Evolutionary conservation across 2,329 filamentous ascomycete genomes (phyloP), one percentile per base, ranked within the genome.

Genomic region (Fusarium robinianum): DNA sequence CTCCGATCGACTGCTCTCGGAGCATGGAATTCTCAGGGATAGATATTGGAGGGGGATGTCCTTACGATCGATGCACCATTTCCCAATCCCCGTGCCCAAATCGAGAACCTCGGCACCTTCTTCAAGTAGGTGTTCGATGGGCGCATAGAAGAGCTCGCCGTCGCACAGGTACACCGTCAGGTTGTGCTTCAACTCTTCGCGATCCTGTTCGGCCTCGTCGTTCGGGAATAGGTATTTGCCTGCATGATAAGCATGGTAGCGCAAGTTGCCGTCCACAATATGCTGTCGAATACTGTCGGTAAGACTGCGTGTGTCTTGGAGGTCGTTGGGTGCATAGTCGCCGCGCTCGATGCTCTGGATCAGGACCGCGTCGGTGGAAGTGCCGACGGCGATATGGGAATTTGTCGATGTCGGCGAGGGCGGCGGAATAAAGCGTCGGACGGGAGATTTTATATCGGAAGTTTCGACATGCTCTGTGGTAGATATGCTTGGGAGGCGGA

Each of bases 31-130:
- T 16, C 18, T n/a, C n/a, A n/a, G n/a, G n/a, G n/a, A n/a, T n/a
- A n/a, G 15, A 6, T 3, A 24, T 6, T 21, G 8, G 7, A 12
- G 17, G 6, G 14, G n/a, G 22, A 5, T 4, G 11, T 21, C 69
- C 75, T 67, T 62, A 77, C 75, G 59, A 49, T 78, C 72, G 31
- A 77, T 68, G 30, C 70, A 72, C 76, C 76, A 79, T 45, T 71
- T 72, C 3, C 76, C 76, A 8, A 75, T 78, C 8, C 76, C 76
- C 5, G 75, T 78, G 70, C 75, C 76, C 14, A 79, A 53, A 49
- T 79, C 76, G 15, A 77, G 66, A 3, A 78, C 71, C 33, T 71
- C 63, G 0, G 62, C 73, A 1, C 73, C 74, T 3, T 50, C 46
- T 29, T 64, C 58, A 19, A 78, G 49, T 6, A 57, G 26, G 2